Conservation (phyloP, 495 filamentous ascomycete species). For the Evernia prunastri region DNA sequence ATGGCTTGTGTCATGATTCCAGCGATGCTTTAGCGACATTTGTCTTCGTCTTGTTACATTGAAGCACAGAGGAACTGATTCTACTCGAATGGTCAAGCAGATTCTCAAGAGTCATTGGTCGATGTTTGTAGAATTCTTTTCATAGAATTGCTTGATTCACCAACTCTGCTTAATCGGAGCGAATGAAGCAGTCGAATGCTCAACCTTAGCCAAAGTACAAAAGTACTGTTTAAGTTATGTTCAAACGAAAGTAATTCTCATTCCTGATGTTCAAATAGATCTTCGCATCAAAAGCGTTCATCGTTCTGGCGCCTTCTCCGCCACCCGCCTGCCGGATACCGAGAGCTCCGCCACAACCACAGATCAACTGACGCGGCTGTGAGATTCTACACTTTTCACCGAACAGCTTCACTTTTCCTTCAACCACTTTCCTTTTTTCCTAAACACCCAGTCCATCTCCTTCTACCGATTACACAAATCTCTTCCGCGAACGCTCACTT, state of each 20-base stretch:
- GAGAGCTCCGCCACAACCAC: conserved; percentile 1
- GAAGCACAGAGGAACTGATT: not conserved
- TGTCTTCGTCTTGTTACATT: not conserved
- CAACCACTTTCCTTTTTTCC: conserved; percentile 1
- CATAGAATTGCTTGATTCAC: no score
- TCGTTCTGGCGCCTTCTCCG: not conserved
- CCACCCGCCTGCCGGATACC: not conserved
- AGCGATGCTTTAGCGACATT: conserved; percentile 4
- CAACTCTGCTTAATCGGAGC: no score
- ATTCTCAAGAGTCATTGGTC: not conserved
- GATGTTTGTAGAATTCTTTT: not conserved
- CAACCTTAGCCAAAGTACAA: no score
- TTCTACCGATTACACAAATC: no score
- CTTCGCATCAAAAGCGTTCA: no score
- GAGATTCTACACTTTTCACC: not conserved
- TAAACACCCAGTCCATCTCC: not conserved
- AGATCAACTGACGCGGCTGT: conserved; percentile 12
- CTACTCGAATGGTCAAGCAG: not conserved
- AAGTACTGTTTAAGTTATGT: no score
- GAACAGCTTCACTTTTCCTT: not conserved
- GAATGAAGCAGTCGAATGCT: no score
- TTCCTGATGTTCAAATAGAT: no score
- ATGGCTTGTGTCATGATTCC: conserved; percentile 1
- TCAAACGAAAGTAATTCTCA: no score
- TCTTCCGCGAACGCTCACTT: no score